Base-by-base conservation (phyloP, 2,329 filamentous ascomycete species). In the Mollisiaceae sp. region DNA sequence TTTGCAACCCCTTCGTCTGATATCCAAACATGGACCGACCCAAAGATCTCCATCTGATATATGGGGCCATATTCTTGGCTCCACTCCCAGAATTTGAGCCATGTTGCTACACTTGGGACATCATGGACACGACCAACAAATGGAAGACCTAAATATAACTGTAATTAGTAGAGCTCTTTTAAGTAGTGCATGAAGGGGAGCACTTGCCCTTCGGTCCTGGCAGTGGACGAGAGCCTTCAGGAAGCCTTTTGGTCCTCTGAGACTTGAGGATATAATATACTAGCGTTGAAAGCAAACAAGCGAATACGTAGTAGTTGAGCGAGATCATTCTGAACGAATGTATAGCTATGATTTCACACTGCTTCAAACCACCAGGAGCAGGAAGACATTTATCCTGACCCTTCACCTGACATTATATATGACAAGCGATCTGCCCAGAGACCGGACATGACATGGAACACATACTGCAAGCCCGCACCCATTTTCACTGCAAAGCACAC, bases 61-160 rank as follows among this genome's bases (percentile, higher is more conserved):
- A 83, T 83, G 8, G 81, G 80, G 0, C 81, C 81, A 65, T 80
- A 83, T 38, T 76, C 71, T 70, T 81, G 78, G 65, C 76, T 77
- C 81, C 81, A 83, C 66, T 83, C 79, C 66, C 80, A 79, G 65
- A 83, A 82, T 71, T 83, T 82, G 32, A 83, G 66, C 81, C 81
- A 82, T 22, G 80, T 75, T 41, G 72, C 73, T 41, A 79, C 74
- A 15, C 73, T 67, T 1, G 82, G 81, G 3, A 83, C 71, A 71
- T 82, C 81, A 64, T 82, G 81, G 18, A 83, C 74, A 18, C 80
- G 77, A 5, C 82, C 81, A 54, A 83, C 76, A 47, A 79, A 74
- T 1, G 81, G 81, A 4, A 79, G 70, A 52, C 77, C 81, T 83
- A 50, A 24, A 69, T 8, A 70, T 6, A 15, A 41, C 27, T 12